Base-by-base conservation (phyloP, 495 filamentous ascomycete genomes). In the Xylaria telfairii region DNA sequence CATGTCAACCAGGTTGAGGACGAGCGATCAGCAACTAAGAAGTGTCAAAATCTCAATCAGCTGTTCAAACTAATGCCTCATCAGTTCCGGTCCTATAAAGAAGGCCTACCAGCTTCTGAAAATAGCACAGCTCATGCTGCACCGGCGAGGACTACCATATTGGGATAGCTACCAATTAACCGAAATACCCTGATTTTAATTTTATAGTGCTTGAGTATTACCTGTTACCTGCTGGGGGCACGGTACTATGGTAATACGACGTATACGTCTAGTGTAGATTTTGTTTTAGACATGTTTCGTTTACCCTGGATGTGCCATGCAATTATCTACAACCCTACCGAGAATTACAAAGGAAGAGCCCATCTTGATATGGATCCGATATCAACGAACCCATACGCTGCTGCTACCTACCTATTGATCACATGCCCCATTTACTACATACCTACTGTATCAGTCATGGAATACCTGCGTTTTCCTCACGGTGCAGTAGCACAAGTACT, bases 181-280 rank as follows among this genome's bases (percentile, higher is more conserved):
- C 64, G 64, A 66, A 66, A 66, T 66, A 54, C 47, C 64, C 64
- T 66, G 64, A 34, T 30, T 66, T 39, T 66, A 66, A 66, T 66
- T 12, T 46, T 34, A 39, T 54, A 53, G 32, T 41, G n/a, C n/a
- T n/a, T n/a, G 54, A 26, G 63, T 26, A 32, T 37, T 32, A 21
- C 54, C 26, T 28, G 47, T 21, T 28, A 17, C n/a, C n/a, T n/a
- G n/a, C n/a, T n/a, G n/a, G n/a, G n/a, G n/a, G n/a, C n/a, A n/a
- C n/a, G 51, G 26, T 30, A 54, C 4, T 15, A 4, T 53, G 12
- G 3, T 41, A 53, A 54, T n/a, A 54, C 51, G 26, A 30, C 10
- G 32, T 32, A 37, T 59, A 59, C 54, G n/a, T n/a, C n/a, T n/a
- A n/a, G n/a, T n/a, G n/a, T n/a, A n/a, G n/a, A n/a, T n/a, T n/a